These are phyloP conservation scores for Coelastrella sp. DNA, from an alignment of 139 green algal species.

Conservation along the genomic window DNA sequence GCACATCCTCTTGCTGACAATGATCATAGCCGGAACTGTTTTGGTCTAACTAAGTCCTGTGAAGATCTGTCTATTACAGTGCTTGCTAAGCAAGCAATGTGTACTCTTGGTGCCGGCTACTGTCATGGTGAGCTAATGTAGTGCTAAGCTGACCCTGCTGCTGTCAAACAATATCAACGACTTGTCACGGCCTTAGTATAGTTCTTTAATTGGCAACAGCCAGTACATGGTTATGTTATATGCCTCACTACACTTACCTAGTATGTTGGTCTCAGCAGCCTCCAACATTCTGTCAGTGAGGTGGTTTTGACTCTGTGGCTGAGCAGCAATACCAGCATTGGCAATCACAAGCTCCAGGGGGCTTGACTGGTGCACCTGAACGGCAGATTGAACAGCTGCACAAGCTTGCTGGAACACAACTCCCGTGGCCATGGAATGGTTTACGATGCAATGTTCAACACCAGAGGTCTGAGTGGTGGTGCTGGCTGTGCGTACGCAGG, in stretches of 20 bases:
- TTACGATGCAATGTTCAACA: too few relatives aligned
- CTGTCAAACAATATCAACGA: too few relatives aligned
- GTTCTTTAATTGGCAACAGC: neutral
- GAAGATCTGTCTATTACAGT: neutral
- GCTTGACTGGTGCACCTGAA: neutral
- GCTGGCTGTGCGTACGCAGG: too few relatives aligned
- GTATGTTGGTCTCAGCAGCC: slow-evolving; percentile 19
- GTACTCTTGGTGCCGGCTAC: too few relatives aligned
- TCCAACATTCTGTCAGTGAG: neutral
- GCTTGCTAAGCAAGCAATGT: too few relatives aligned
- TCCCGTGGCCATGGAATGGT: too few relatives aligned
- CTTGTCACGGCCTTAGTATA: neutral
- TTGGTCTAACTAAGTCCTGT: neutral
- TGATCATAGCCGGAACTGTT: neutral
- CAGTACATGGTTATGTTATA: neutral
- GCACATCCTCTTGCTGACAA: neutral
- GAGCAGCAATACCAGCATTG: slow-evolving; percentile 23
- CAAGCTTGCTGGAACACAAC: too few relatives aligned
- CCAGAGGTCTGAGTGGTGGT: too few relatives aligned
- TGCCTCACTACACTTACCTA: neutral
- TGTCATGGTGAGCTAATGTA: too few relatives aligned
- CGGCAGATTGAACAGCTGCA: too few relatives aligned
- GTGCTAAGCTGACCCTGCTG: too few relatives aligned
- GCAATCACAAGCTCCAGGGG: slow-evolving; percentile 18
- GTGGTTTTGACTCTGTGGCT: neutral